A percentile compares a stretch with the other conserved stretches of the same genome.
Evolutionary conservation across 2,329 filamentous ascomycete species (phyloP).

Genomic region (Botrytis galanthina): DNA sequence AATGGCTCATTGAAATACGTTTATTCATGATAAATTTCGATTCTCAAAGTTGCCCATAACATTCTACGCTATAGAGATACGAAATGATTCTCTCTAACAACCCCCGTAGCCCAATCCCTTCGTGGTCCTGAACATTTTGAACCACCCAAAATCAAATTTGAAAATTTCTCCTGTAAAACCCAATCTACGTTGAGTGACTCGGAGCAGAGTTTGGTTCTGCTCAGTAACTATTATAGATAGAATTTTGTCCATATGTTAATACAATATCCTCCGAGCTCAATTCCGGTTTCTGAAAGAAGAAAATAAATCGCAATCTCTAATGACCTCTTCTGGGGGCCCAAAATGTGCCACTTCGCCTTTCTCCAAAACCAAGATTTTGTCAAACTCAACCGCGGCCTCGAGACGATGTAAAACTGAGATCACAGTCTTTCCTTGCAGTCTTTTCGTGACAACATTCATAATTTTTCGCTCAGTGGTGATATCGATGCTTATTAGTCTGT

Average conservation of each 20-base stretch:
- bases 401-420: background rate
- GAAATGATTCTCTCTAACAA: background rate
- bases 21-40: background rate
- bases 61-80: background rate
- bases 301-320: background rate
- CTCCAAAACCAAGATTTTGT: background rate
- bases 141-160: constrained; percentile 5
- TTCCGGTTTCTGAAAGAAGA: background rate
- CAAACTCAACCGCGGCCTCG: background rate
- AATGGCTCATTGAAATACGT: background rate
- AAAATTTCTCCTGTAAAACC: constrained; percentile 31
- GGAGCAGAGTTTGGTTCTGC: constrained; percentile 35
- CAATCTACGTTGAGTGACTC: constrained; percentile 41
- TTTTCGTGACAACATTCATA: background rate
- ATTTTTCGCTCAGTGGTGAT: background rate
- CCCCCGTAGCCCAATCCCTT: background rate
- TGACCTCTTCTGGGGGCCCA: background rate
- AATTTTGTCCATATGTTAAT: background rate
- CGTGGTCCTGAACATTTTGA: background rate
- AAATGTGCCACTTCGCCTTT: background rate
- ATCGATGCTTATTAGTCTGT: background rate
- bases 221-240: background rate
- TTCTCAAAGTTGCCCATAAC: background rate
- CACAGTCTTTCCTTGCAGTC: background rate
- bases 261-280: background rate